A percentile compares a stretch with the other conserved stretches of the same genome.
phyloP scores from a whole-genome alignment of 768 basidiomycete species.

The Mycena rosella region DNA sequence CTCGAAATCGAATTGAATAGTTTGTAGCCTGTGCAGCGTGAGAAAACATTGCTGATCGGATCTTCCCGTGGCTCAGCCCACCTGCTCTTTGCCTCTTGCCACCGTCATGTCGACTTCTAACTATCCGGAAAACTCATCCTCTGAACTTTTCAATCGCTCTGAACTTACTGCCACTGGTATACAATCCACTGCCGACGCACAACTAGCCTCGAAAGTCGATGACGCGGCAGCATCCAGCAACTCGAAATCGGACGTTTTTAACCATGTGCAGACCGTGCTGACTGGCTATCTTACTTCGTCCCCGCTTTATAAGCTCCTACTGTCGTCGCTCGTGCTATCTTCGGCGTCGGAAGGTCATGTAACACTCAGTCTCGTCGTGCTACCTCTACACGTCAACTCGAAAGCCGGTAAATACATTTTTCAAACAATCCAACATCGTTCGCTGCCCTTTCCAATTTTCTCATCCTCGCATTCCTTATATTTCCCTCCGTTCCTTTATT shows the following conservation, averaged over 20 bases:
- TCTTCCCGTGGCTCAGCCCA: too few relatives aligned
- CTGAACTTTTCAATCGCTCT: too few relatives aligned
- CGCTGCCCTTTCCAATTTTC: background rate
- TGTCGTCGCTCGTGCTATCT: slow-evolving; percentile 15
- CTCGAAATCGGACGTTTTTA: slow-evolving; percentile 15
- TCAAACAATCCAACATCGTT: too few relatives aligned
- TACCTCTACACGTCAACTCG: slow-evolving; percentile 35
- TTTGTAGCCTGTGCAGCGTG: too few relatives aligned
- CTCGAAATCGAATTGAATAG: too few relatives aligned
- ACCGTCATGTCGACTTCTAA: too few relatives aligned
- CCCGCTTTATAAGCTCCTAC: slow-evolving; percentile 32
- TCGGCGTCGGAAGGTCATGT: slow-evolving; percentile 21
- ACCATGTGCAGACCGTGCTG: slow-evolving; percentile 22
- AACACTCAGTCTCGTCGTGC: slow-evolving; percentile 27
- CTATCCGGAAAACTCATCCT: too few relatives aligned
- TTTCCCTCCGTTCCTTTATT: background rate
- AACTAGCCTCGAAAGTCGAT: background rate
- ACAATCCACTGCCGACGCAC: too few relatives aligned
- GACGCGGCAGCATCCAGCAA: background rate
- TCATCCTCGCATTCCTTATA: background rate
- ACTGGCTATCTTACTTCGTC: slow-evolving; percentile 33
- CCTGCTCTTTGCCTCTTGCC: too few relatives aligned
- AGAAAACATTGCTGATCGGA: too few relatives aligned
- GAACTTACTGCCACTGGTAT: too few relatives aligned
- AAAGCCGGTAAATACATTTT: slow-evolving; percentile 25